Evolutionary conservation across 768 basidiomycete genomes (phyloP).

Genomic region (Imleria badia): DNA sequence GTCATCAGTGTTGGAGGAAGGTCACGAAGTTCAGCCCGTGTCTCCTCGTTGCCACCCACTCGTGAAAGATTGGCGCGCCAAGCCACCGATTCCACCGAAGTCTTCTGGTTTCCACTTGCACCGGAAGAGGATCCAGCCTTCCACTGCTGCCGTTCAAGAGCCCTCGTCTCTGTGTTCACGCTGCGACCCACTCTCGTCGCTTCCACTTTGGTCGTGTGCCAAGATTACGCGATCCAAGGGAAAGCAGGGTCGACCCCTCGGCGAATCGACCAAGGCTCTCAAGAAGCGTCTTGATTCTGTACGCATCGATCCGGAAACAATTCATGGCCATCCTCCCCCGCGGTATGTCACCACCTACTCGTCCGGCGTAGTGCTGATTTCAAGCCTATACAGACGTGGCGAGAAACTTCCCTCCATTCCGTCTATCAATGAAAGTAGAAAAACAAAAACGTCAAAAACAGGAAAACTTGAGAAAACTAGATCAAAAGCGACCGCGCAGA

Average conservation of each 20-base stretch:
- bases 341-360: not conserved
- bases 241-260: slow-evolving; percentile 1
- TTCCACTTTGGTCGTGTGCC: slow-evolving; percentile 15
- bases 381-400: not conserved
- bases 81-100: slow-evolving; percentile 8
- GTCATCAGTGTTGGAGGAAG: not conserved
- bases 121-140: not conserved
- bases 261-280: slow-evolving; percentile 3
- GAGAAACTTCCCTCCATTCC: not conserved
- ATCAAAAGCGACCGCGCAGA: not conserved
- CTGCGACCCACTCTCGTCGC: slow-evolving; percentile 4
- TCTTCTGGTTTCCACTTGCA: not conserved
- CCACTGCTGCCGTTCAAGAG: not conserved
- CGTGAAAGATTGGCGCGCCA: not conserved
- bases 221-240: slow-evolving; percentile 15
- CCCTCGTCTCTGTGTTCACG: not conserved
- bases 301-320: slow-evolving; percentile 2
- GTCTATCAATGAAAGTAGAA: not conserved
- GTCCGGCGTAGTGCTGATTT: not conserved
- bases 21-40: not conserved
- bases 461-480: not conserved
- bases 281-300: slow-evolving; percentile 8
- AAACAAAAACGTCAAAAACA: not conserved
- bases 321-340: not conserved
- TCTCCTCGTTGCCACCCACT: not conserved